Base-by-base conservation (phyloP, 441 rosid genomes). In the Geranium incanum region DNA sequence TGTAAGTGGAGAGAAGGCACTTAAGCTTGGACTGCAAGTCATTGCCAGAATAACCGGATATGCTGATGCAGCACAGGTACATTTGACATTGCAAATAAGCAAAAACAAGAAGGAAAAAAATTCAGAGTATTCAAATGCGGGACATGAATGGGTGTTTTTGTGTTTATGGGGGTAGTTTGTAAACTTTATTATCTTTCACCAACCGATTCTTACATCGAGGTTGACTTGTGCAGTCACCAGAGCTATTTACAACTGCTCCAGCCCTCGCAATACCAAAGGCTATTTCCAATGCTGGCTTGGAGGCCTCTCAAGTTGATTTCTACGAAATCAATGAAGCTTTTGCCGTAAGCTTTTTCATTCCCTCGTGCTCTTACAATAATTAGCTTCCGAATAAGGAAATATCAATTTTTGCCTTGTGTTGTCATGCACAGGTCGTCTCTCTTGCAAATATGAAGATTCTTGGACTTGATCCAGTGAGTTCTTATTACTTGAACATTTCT, bases 281-380 rank as follows among this genome's bases (percentile, higher is more conserved):
- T 38, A 74, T 93, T 64, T 80, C 95, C 66, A 83, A 83, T 75
- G 96, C 98, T 76, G 85, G 89, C 70, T 71, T 95, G 83, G 86
- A 86, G 68, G 87, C 95, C 76, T 91, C 97, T 74, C 88, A 84
- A 81, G 81, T 95, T 70, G 97, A 91, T 83, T 95, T 68, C 75
- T 95, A 92, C 68, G 99, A 95, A 82, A 93, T 95, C 72, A 95
- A 95, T 71, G 99, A 95, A 86, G 99, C 99, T 70, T 95, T 95
- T 77, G 85, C 98, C 50, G 97, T 95, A 86, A 84, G 85, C 69
- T 18, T 21, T 18, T 21, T 38, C 38, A 6, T 72, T 38, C 33
- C 45, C 60, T 48, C 11, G 8, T 23, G 3, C 38, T 67, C 63
- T 59, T 12, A n/a, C 71, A 5, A 28, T 48, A 60, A 66, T 57